phyloP scores from a whole-genome alignment of 164 flowering plant species.

The Nymphaea thermarum region DNA sequence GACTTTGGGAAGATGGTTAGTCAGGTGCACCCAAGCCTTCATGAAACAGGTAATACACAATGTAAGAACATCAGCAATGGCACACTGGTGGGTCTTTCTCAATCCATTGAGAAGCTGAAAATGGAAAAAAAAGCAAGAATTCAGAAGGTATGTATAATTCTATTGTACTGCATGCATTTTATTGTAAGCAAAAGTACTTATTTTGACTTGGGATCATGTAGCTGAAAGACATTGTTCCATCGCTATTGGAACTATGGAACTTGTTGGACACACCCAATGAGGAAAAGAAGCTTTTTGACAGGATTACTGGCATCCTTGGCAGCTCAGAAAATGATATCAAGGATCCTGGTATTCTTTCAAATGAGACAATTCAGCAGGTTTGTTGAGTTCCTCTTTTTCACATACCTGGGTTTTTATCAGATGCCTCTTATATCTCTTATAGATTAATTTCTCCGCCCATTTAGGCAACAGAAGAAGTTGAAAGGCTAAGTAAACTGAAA shows the following conservation, averaged over 20 bases:
- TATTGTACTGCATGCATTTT: background rate
- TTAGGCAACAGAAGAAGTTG: slow-evolving; percentile 76
- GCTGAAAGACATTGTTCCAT: slow-evolving; percentile 50
- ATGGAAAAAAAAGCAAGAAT: slow-evolving; percentile 49
- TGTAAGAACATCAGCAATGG: slow-evolving; percentile 61
- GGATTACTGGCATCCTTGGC: slow-evolving; percentile 27
- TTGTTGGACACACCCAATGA: slow-evolving; percentile 71
- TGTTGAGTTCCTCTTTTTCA: background rate
- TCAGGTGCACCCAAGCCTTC: slow-evolving; percentile 86
- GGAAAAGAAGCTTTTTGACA: slow-evolving; percentile 39
- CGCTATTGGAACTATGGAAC: slow-evolving; percentile 73
- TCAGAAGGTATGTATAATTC: slow-evolving; percentile 40
- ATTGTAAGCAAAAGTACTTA: background rate
- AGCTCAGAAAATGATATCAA: slow-evolving; percentile 44
- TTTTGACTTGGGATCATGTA: slow-evolving; percentile 16
- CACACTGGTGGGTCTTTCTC: slow-evolving; percentile 66
- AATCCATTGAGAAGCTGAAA: slow-evolving; percentile 48
- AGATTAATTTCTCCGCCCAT: background rate
- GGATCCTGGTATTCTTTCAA: slow-evolving; percentile 57
- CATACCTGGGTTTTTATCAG: background rate
- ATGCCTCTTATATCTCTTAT: background rate
- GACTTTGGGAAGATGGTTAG: slow-evolving; percentile 76
- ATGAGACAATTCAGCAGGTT: slow-evolving; percentile 70
- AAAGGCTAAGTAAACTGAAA: slow-evolving; percentile 67
- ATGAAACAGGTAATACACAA: slow-evolving; percentile 33